These are phyloP conservation scores for Herpetospermum pedunculosum DNA, from an alignment of 306 rosid species.

Conservation along the genomic window DNA sequence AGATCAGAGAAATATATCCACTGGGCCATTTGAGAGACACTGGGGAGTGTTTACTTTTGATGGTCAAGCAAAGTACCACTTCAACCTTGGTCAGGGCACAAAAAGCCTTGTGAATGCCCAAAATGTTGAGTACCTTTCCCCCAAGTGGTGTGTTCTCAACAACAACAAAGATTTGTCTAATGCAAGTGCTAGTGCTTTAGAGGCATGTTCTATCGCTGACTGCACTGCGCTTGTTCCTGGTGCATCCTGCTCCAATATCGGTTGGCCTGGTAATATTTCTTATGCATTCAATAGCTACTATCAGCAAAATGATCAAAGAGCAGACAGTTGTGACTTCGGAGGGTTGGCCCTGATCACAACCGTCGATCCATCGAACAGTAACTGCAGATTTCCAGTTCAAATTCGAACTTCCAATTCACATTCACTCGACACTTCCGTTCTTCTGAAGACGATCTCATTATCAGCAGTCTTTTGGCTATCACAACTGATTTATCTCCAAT, in stretches of 20 bases:
- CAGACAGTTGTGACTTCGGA: slow-evolving; percentile 60
- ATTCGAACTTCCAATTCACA: slow-evolving; percentile 39
- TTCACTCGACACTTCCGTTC: neutral
- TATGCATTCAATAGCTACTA: slow-evolving; percentile 83
- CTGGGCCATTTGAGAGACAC: slow-evolving; percentile 72
- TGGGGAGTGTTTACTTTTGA: slow-evolving; percentile 95
- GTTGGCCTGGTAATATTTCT: slow-evolving; percentile 76
- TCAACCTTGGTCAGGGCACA: slow-evolving; percentile 49
- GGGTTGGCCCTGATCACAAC: slow-evolving; percentile 82
- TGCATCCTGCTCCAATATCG: slow-evolving; percentile 76
- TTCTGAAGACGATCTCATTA: neutral
- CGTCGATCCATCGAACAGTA: slow-evolving; percentile 59
- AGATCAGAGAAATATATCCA: slow-evolving; percentile 54
- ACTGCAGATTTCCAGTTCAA: slow-evolving; percentile 69
- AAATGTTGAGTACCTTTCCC: slow-evolving; percentile 62
- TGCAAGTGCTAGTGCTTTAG: slow-evolving; percentile 45
- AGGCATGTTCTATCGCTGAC: slow-evolving; percentile 66
- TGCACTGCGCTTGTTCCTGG: slow-evolving; percentile 62
- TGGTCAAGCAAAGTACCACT: slow-evolving; percentile 82
- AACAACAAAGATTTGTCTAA: slow-evolving; percentile 59
- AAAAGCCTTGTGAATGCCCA: slow-evolving; percentile 57
- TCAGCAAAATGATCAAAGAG: slow-evolving; percentile 77
- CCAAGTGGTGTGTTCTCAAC: slow-evolving; percentile 93
- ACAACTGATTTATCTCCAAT: neutral
- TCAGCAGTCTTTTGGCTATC: neutral